Conservation (phyloP, 495 filamentous ascomycete species). For the Daldinia concentrica region DNA sequence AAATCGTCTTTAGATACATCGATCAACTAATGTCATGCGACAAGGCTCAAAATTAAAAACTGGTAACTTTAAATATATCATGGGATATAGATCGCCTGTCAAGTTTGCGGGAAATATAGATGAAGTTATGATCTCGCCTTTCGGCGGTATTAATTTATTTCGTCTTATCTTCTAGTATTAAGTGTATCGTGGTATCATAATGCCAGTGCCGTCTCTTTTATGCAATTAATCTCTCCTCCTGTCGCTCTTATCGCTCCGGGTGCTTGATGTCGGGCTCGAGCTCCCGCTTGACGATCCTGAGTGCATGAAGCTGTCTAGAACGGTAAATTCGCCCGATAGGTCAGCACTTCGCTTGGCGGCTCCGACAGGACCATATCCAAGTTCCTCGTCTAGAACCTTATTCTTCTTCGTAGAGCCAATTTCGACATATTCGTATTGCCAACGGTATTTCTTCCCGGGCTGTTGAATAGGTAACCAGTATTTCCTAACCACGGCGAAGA, state of each 20-base stretch:
- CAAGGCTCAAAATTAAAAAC: background rate
- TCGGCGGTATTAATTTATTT: constrained; percentile 32
- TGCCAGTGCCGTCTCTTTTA: constrained; percentile 14
- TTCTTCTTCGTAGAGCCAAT: constrained; percentile 61
- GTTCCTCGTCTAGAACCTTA: constrained; percentile 51
- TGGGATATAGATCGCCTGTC: background rate
- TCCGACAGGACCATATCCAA: constrained; percentile 39
- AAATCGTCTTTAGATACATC: background rate
- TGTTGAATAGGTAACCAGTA: constrained; percentile 85
- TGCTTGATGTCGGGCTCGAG: constrained; percentile 26
- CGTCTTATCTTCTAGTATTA: constrained; percentile 28
- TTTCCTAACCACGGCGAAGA: constrained; percentile 81
- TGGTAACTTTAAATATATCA: background rate
- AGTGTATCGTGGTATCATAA: constrained; percentile 42
- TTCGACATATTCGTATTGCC: constrained; percentile 96
- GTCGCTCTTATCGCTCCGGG: constrained; percentile 32
- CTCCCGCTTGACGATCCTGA: constrained; percentile 35
- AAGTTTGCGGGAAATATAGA: background rate
- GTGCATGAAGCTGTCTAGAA: constrained; percentile 38
- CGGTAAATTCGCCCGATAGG: constrained; percentile 29
- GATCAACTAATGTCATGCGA: background rate
- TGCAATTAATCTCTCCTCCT: constrained; percentile 34
- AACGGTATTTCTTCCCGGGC: constrained; percentile 82
- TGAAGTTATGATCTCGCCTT: background rate
- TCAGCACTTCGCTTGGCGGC: constrained; percentile 27